phyloP scores from a whole-genome alignment of 768 basidiomycete genomes.

The Flagelloscypha sp. region DNA sequence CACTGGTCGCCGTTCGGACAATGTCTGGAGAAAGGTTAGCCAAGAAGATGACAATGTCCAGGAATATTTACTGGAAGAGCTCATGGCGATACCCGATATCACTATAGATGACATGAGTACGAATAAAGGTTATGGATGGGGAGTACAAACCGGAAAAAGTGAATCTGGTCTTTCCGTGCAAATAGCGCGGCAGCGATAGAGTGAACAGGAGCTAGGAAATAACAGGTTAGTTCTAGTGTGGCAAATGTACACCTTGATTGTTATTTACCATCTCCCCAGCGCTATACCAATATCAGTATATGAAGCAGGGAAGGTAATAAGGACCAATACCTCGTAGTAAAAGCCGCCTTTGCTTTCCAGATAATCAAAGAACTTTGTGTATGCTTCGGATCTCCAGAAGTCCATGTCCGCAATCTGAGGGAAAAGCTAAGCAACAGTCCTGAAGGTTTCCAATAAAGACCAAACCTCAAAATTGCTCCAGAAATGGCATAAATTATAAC shows the following conservation, averaged over 20 bases:
- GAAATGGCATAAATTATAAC: constrained; percentile 67
- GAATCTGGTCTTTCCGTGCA: constrained; percentile 63
- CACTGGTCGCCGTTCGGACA: constrained; percentile 56
- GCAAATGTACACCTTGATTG: too few species aligned
- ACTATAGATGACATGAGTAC: too few species aligned
- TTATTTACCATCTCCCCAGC: constrained; percentile 90
- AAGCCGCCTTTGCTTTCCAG: constrained; percentile 81
- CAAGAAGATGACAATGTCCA: too few species aligned
- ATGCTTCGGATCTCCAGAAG: constrained; percentile 82
- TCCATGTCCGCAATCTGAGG: constrained; percentile 85
- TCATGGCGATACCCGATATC: constrained; percentile 84
- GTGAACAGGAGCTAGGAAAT: constrained; percentile 66
- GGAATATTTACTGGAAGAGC: constrained; percentile 71
- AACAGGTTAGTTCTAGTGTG: too few species aligned
- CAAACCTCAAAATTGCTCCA: constrained; percentile 34
- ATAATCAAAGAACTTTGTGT: constrained; percentile 74
- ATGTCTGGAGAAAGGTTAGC: too few species aligned
- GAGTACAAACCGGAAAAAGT: constrained; percentile 79
- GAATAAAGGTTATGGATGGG: too few species aligned
- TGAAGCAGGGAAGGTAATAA: neutral
- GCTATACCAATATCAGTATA: constrained; percentile 23
- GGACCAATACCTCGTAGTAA: constrained; percentile 72
- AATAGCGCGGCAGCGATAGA: constrained; percentile 77
- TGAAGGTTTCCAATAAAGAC: too few species aligned
- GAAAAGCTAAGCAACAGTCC: too few species aligned